Evolutionary conservation across 2,329 filamentous ascomycete species (phyloP).

Genomic region (Fonsecaea multimorphosa): DNA sequence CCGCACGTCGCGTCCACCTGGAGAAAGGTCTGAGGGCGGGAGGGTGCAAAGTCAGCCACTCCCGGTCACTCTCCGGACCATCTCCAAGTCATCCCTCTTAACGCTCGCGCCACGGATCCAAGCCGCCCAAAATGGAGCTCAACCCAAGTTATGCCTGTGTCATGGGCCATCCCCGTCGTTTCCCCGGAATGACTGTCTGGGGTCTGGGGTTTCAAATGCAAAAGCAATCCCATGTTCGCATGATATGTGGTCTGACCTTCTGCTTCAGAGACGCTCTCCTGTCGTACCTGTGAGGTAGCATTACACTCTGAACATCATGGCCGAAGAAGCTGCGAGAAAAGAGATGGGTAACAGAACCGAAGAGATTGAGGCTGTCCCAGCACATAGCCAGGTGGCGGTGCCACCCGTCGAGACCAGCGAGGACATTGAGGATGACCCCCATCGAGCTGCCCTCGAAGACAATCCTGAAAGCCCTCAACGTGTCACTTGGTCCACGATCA

Average conservation of each 20-base stretch:
- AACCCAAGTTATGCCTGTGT: neutral
- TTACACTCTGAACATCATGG: conserved; percentile 5
- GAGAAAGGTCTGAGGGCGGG: neutral
- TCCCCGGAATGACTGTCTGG: conserved; percentile 18
- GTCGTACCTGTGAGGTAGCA: neutral
- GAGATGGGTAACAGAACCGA: conserved; percentile 13
- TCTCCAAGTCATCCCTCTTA: neutral
- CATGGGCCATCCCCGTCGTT: conserved; percentile 15
- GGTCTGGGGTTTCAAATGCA: conserved; percentile 20
- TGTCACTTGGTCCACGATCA: conserved; percentile 22
- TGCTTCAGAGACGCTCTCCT: neutral
- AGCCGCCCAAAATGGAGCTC: neutral
- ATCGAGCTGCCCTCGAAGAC: conserved; percentile 28
- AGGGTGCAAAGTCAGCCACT: neutral
- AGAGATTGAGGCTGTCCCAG: conserved; percentile 8
- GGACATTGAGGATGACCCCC: conserved; percentile 26
- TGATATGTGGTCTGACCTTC: neutral
- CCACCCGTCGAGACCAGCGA: neutral
- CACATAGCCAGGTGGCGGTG: neutral
- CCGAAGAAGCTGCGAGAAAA: conserved; percentile 11
- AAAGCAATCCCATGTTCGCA: conserved; percentile 7
- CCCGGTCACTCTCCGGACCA: neutral
- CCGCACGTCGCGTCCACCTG: neutral
- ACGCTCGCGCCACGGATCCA: conserved; percentile 2
- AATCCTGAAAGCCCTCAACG: conserved; percentile 22